Conservation (phyloP, 768 basidiomycete genomes). For the Cystobasidium onofrii region DNA sequence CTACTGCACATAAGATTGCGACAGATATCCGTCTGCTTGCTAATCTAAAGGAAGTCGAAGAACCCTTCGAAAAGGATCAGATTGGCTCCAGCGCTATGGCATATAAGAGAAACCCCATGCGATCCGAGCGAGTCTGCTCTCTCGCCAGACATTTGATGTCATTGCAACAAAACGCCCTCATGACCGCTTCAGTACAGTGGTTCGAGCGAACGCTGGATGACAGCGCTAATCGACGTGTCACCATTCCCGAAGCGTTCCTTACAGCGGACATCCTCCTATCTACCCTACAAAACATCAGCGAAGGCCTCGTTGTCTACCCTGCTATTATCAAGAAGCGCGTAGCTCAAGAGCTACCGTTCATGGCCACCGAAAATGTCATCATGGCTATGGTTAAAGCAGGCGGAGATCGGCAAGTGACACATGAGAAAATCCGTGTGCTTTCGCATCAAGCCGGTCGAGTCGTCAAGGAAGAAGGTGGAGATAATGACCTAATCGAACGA, state of each 20-base stretch:
- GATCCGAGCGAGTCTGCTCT: constrained; percentile 92
- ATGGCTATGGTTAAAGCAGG: constrained; percentile 90
- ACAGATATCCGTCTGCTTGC: constrained; percentile 91
- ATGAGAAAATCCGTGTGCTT: constrained; percentile 88
- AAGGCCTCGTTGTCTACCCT: constrained; percentile 98
- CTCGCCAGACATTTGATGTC: constrained; percentile 92
- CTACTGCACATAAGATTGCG: constrained; percentile 94
- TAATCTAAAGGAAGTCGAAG: constrained; percentile 96
- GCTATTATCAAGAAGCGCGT: constrained; percentile 88
- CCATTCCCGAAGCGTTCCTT: constrained; percentile 91
- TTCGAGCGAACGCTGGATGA: constrained; percentile 97
- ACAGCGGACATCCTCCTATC: constrained; percentile 94
- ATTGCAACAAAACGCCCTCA: constrained; percentile 88
- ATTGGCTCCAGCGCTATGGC: constrained; percentile 92
- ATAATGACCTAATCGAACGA: constrained; percentile 91
- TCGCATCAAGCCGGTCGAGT: constrained; percentile 90
- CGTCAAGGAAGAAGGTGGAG: constrained; percentile 86
- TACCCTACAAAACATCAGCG: constrained; percentile 90
- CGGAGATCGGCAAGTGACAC: constrained; percentile 91
- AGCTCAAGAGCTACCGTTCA: constrained; percentile 91
- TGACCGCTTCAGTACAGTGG: constrained; percentile 94
- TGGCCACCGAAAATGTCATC: constrained; percentile 99
- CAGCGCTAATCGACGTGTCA: constrained; percentile 92
- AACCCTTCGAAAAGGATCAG: constrained; percentile 97
- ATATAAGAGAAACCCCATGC: constrained; percentile 99